phyloP scores from a whole-genome alignment of 2,329 filamentous ascomycete genomes.

The Aplosporella prunicola region DNA sequence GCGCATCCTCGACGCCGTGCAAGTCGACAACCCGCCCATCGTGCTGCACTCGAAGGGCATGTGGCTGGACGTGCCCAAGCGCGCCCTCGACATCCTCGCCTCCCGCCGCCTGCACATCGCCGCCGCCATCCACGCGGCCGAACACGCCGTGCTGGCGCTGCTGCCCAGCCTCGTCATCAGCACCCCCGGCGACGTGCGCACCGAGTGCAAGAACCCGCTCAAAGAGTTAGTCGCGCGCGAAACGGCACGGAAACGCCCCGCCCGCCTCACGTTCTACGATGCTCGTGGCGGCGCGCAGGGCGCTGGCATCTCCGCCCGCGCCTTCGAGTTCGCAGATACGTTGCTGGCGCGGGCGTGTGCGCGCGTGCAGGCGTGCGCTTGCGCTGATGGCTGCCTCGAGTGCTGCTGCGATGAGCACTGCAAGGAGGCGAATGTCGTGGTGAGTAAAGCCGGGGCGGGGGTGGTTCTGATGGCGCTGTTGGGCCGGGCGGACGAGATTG shows the following conservation, averaged over 20 bases:
- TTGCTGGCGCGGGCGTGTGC: conserved; percentile 66
- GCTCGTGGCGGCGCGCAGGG: conserved; percentile 79
- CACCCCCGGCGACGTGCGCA: conserved; percentile 83
- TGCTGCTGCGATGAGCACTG: conserved; percentile 82
- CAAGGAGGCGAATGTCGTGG: conserved; percentile 78
- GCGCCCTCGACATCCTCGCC: conserved; percentile 69
- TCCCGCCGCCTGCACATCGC: conserved; percentile 67
- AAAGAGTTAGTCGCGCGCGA: conserved; percentile 76
- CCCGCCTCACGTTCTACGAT: conserved; percentile 87
- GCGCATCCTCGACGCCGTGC: conserved; percentile 80
- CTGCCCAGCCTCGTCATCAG: conserved; percentile 87
- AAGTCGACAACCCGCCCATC: conserved; percentile 88
- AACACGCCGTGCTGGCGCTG: conserved; percentile 79
- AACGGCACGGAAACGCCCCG: conserved; percentile 69
- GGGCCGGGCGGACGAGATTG: conserved; percentile 66
- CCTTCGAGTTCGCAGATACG: conserved; percentile 82
- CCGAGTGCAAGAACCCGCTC: conserved; percentile 80
- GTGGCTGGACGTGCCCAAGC: conserved; percentile 85
- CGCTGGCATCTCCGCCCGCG: conserved; percentile 80
- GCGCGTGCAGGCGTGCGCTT: conserved; percentile 67
- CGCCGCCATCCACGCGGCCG: conserved; percentile 85
- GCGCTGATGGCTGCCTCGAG: conserved; percentile 73
- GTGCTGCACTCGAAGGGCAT: conserved; percentile 77
- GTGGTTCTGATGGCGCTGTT: conserved; percentile 73
- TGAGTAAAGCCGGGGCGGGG: conserved; percentile 80